Conservation (phyloP, 2,329 filamentous ascomycete genomes). For the Fusarium mexicanum region DNA sequence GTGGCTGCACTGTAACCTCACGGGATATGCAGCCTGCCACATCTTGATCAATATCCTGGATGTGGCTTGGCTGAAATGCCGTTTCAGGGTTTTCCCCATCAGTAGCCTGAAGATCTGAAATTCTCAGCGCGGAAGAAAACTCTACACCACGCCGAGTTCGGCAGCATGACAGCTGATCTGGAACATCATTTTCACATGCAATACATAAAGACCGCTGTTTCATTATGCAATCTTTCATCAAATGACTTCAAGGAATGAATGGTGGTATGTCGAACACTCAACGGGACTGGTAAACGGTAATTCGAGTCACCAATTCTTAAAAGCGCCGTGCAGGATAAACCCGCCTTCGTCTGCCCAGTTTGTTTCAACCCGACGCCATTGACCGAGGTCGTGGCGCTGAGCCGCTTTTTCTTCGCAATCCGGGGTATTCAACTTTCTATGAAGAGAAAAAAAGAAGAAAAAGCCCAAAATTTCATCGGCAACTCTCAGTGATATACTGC, state of each 20-base stretch:
- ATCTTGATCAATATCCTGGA: background rate
- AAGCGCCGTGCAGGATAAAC: constrained; percentile 61
- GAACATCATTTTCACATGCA: constrained; percentile 1
- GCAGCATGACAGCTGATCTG: background rate
- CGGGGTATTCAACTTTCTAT: constrained; percentile 69
- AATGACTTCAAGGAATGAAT: background rate
- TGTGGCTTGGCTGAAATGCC: constrained; percentile 6
- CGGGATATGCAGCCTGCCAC: background rate
- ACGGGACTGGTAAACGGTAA: constrained; percentile 68
- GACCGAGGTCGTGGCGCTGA: constrained; percentile 54
- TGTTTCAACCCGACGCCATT: constrained; percentile 65
- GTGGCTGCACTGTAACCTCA: background rate
- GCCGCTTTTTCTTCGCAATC: constrained; percentile 65
- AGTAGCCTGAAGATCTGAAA: background rate
- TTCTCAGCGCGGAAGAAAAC: background rate
- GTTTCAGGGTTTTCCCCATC: background rate
- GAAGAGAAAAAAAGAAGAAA: constrained; percentile 47
- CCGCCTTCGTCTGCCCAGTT: constrained; percentile 64
- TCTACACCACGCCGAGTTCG: background rate
- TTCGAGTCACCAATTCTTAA: constrained; percentile 71
- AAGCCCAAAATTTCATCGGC: constrained; percentile 16
- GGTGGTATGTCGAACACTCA: constrained; percentile 66
- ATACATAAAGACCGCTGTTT: background rate
- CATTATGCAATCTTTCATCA: constrained; percentile 1
- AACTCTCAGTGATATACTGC: constrained; percentile 28